Base-by-base conservation (phyloP, 163 green algal species). In the Volvox carteri region DNA sequence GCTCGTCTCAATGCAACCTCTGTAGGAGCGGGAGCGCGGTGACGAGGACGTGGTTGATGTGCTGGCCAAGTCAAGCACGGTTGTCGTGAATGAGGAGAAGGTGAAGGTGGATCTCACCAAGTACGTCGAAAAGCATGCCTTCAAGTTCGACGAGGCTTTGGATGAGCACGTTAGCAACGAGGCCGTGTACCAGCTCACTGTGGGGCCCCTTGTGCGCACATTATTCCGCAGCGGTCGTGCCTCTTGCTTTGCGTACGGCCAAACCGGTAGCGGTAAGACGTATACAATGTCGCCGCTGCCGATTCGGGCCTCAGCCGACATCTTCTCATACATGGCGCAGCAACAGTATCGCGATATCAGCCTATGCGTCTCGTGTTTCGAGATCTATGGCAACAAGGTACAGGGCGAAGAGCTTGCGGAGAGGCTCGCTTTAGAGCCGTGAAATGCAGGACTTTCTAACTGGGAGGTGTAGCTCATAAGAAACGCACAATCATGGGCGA, bases 381-480 rank as follows among this genome's bases (percentile, higher is more conserved):
- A 99, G 93, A 99, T 99, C 90, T 99, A 99, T 86, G 98, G 98
- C 56, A 98, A 98, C 86, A 99, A 99, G 92, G 90, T 99, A 37
- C 8, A 46, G 33, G 11, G 28, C 33, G 54, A 65, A 23, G 8
- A 23, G 25, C 28, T n/a, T 75, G 65, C 19, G 58, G 58, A 37
- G 19, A 23, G n/a, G n/a, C 33, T 70, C 19, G 11, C 19, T 11
- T 70, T 70, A 21, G n/a, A 33, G 58, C 19, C 23, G 19, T 21
- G 19, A n/a, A 37, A 28, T n/a, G n/a, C n/a, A n/a, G n/a, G n/a
- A n/a, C n/a, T n/a, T n/a, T n/a, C n/a, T n/a, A n/a, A n/a, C n/a
- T n/a, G n/a, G n/a, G n/a, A n/a, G n/a, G n/a, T n/a, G n/a, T n/a
- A n/a, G n/a, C n/a, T n/a, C n/a, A n/a, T n/a, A n/a, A n/a, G n/a